Evolutionary conservation across 768 basidiomycete species (phyloP), one percentile per base, ranked within the genome.

Genomic region (Inosperma sp.): DNA sequence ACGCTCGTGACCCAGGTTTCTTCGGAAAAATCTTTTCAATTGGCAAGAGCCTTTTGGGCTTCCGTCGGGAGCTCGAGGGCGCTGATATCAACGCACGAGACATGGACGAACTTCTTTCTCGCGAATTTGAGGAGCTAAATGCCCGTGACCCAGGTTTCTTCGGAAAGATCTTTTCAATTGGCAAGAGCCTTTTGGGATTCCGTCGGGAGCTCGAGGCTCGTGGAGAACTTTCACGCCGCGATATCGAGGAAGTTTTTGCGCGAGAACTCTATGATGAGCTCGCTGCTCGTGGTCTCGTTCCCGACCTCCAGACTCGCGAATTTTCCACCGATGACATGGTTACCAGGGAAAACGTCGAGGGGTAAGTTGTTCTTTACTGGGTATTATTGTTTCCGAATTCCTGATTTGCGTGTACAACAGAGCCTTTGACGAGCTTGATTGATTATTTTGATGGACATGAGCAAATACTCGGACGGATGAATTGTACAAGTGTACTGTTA

Each of bases 351-450:
- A n/a, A n/a, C n/a, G n/a, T 26, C 12, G 3, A 13, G 23, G 27
- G 30, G 21, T 43, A 19, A 43, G 2, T 31, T 19, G 3, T 4
- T 33, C 13, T 7, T 13, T 31, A n/a, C 34, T 31, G 8, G 30
- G n/a, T n/a, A 31, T 8, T 31, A n/a, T n/a, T 8, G 8, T 31
- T 31, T 31, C n/a, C 30, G 26, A 14, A n/a, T 14, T 26, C 14
- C n/a, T 45, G 14, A n/a, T 27, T 25, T 25, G 26, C 19, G 40
- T 36, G 2, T 52, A 44, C 39, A 45, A 58, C n/a, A 45, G 53
- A 31, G 10, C 54, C 37, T 19, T 57, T 30, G 49, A 58, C 29
- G 57, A 60, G 22, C 56, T 60, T 26, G 59, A 60, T 48, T 60
- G 57, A 53, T 46, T 35, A 42, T 48, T 40, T 52, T 45, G 25